Base-by-base conservation (phyloP, 352 stramenopile species). In the Globisporangium emineosum region DNA sequence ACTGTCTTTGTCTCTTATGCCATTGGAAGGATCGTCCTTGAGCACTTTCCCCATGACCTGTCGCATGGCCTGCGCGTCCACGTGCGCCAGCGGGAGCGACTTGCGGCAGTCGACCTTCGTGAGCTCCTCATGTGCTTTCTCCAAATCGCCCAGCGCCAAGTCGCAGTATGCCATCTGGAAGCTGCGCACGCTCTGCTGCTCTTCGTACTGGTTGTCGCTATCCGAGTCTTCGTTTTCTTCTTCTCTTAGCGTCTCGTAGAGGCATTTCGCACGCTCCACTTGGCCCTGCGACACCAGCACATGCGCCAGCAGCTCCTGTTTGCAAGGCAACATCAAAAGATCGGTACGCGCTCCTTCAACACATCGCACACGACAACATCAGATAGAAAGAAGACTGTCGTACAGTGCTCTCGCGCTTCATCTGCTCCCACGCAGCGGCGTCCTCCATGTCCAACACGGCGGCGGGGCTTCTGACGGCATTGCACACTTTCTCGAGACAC, bases 281-380 rank as follows among this genome's bases (percentile, higher is more conserved):
- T 65, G 56, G 5, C 60, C 64, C 6, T 43, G 60, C 5, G 66
- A 65, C 15, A 79, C 67, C 40, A 74, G 59, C 25, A 83, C 55
- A 35, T 89, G 72, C n/a, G 69, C 72, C 9, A 86, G 57, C 23
- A 87, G 68, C 52, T 87, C 77, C 76, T 88, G 54, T 17, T 19
- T 13, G 29, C 13, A 30, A 19, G 9, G 12, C 19, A 13, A 49
- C 25, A 5, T 12, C 30, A 0, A 27, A 6, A 27, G 53, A 0
- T 52, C 33, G 37, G 37, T 50, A n/a, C 29, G 33, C 2, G 42
- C 5, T 6, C 15, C 17, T 8, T 0, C 42, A 55, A 12, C 5
- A 6, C 25, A 23, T 49, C 5, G 10, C n/a, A n/a, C 17, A 49
- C 15, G 42, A 23, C 7, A 49, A 23, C 15, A 49, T 0, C 42